A percentile compares a stretch with the other conserved stretches of the same genome.
These are phyloP conservation scores for Mortierella sp. DNA, from an alignment of 371 early-diverging fungal species.

Conservation along the genomic window DNA sequence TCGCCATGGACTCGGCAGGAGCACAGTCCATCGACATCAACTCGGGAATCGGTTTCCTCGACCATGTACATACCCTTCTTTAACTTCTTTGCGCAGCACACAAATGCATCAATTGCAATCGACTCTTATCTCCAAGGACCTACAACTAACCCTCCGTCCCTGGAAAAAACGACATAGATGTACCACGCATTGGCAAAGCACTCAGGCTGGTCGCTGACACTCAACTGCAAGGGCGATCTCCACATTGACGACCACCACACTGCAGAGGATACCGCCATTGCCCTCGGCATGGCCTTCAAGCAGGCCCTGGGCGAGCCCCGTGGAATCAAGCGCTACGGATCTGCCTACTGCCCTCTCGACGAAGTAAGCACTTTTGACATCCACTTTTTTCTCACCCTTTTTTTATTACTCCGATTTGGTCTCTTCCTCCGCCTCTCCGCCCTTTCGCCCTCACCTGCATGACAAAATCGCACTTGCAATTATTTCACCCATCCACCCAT, in stretches of 20 bases:
- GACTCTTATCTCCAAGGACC: not conserved
- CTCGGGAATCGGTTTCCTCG: slow-evolving; percentile 97
- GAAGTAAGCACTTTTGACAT: slow-evolving; percentile 68
- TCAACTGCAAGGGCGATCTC: slow-evolving; percentile 91
- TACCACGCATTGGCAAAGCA: slow-evolving; percentile 97
- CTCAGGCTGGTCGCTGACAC: slow-evolving; percentile 85
- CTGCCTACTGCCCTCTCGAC: slow-evolving; percentile 95
- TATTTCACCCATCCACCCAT: not conserved
- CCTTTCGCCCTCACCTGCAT: not conserved
- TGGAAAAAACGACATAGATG: slow-evolving; percentile 73
- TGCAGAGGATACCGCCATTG: slow-evolving; percentile 95
- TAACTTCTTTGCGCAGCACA: not conserved
- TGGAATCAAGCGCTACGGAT: slow-evolving; percentile 96
- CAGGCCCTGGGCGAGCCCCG: slow-evolving; percentile 90
- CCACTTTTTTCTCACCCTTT: not conserved
- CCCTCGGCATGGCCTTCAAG: slow-evolving; percentile 94
- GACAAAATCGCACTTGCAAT: not conserved
- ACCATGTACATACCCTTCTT: slow-evolving; percentile 79
- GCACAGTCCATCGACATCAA: slow-evolving; percentile 80
- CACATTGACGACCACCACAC: slow-evolving; percentile 98
- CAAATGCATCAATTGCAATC: not conserved
- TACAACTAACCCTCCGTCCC: not conserved
- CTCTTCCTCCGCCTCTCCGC: too few relatives aligned
- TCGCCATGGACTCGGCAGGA: slow-evolving; percentile 71
- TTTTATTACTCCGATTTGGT: not conserved